Conservation (phyloP, 495 filamentous ascomycete genomes). For the Emericellopsis terricola region DNA sequence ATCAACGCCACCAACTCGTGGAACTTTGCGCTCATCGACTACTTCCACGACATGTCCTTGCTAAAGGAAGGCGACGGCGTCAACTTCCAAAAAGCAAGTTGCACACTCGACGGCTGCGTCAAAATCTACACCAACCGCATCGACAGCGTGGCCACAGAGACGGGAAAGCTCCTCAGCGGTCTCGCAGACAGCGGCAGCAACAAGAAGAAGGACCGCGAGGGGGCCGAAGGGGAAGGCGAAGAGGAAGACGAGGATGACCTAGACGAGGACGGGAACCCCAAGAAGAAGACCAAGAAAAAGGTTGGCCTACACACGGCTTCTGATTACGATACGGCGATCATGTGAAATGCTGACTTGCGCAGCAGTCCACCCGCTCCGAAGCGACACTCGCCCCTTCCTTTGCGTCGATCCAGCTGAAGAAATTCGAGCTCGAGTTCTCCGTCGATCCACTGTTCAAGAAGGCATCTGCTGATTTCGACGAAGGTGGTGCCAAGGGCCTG, state of each 20-base stretch:
- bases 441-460: slow-evolving; percentile 98
- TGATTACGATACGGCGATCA: not conserved
- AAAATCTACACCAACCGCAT: slow-evolving; percentile 99
- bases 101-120: slow-evolving; percentile 93
- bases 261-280: slow-evolving; percentile 56
- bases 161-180: slow-evolving; percentile 85
- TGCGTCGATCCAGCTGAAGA: slow-evolving; percentile 77
- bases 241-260: slow-evolving; percentile 66
- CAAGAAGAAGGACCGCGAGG: slow-evolving; percentile 41
- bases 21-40: slow-evolving; percentile 98
- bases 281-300: slow-evolving; percentile 60
- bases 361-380: slow-evolving; percentile 52
- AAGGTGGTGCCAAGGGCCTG: slow-evolving; percentile 91
- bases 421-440: slow-evolving; percentile 91
- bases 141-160: slow-evolving; percentile 95
- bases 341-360: not conserved
- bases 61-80: slow-evolving; percentile 92
- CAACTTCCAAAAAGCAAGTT: slow-evolving; percentile 97
- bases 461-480: slow-evolving; percentile 92
- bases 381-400: slow-evolving; percentile 81
- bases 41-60: slow-evolving; percentile 98
- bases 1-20: slow-evolving; percentile 98
- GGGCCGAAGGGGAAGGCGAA: slow-evolving; percentile 48
- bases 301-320: slow-evolving; percentile 1
- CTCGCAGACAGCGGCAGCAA: slow-evolving; percentile 79